Conservation (phyloP, 345 rosid species). For the Citrus maxima region DNA sequence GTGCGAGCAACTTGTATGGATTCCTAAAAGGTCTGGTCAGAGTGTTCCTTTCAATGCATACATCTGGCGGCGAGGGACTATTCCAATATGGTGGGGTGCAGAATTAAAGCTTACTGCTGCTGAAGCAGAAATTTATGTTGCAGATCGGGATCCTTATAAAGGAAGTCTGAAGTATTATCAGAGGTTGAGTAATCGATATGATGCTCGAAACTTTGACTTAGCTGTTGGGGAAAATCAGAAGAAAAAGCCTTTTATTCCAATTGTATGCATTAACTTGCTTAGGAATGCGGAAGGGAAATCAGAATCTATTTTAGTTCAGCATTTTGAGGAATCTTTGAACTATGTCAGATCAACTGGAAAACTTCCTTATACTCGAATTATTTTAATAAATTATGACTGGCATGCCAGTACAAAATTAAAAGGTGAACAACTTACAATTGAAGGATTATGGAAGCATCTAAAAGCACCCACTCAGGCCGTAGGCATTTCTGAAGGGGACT, state of each 20-base stretch:
- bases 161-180: slow-evolving; percentile 84
- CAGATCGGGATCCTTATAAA: slow-evolving; percentile 82
- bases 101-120: slow-evolving; percentile 88
- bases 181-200: slow-evolving; percentile 84
- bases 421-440: slow-evolving; percentile 92
- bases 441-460: slow-evolving; percentile 83
- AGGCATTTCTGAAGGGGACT: slow-evolving; percentile 92
- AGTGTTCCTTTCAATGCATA: slow-evolving; percentile 81
- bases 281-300: slow-evolving; percentile 89
- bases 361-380: slow-evolving; percentile 68
- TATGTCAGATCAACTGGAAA: slow-evolving; percentile 60
- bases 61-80: slow-evolving; percentile 95
- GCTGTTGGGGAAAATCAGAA: slow-evolving; percentile 56
- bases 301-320: slow-evolving; percentile 86
- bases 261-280: slow-evolving; percentile 83
- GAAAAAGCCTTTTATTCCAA: slow-evolving; percentile 72
- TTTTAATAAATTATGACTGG: slow-evolving; percentile 89
- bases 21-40: slow-evolving; percentile 69
- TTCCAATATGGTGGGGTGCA: slow-evolving; percentile 99
- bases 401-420: slow-evolving; percentile 74
- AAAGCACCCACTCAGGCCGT: slow-evolving; percentile 66
- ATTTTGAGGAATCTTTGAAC: slow-evolving; percentile 84
- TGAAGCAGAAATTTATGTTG: slow-evolving; percentile 96
- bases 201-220: slow-evolving; percentile 59
- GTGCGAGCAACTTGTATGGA: slow-evolving; percentile 97